Percentiles rank a stretch among this genome's conserved stretches.
These are phyloP conservation scores for Lichtheimia ramosa DNA, from an alignment of 371 early-diverging fungal genomes.

Conservation along the genomic window DNA sequence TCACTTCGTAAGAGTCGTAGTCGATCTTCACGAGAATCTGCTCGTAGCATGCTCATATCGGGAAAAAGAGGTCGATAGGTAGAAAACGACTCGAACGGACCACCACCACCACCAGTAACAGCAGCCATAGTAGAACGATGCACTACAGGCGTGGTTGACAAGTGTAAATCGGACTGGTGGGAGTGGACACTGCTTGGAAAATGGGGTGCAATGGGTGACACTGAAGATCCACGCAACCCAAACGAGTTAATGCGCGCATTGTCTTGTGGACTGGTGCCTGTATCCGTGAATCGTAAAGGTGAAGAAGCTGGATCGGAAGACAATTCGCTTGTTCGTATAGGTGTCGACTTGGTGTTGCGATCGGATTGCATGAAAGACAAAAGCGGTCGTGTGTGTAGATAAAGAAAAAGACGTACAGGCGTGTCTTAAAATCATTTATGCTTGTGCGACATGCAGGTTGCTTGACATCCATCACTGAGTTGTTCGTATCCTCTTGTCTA, in stretches of 20 bases:
- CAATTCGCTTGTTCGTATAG: neutral
- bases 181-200: neutral
- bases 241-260: constrained; percentile 14
- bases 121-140: no score
- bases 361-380: neutral
- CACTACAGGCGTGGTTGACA: neutral
- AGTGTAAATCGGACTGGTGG: neutral
- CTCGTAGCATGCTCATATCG: constrained; percentile 9
- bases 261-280: neutral
- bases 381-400: no score
- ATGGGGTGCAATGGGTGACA: constrained; percentile 13
- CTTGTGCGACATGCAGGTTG: no score
- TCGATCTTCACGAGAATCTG: constrained; percentile 17
- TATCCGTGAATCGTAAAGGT: neutral
- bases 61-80: constrained; percentile 5
- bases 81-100: neutral
- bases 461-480: no score
- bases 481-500: no score
- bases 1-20: constrained; percentile 14
- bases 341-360: neutral
- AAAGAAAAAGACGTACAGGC: no score
- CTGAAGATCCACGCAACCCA: constrained; percentile 9
- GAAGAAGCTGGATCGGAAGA: neutral
- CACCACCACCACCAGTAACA: neutral
- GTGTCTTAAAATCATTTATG: no score